These are phyloP conservation scores for Cladosporium velox DNA, from an alignment of 2,329 filamentous ascomycete species.

Conservation along the genomic window DNA sequence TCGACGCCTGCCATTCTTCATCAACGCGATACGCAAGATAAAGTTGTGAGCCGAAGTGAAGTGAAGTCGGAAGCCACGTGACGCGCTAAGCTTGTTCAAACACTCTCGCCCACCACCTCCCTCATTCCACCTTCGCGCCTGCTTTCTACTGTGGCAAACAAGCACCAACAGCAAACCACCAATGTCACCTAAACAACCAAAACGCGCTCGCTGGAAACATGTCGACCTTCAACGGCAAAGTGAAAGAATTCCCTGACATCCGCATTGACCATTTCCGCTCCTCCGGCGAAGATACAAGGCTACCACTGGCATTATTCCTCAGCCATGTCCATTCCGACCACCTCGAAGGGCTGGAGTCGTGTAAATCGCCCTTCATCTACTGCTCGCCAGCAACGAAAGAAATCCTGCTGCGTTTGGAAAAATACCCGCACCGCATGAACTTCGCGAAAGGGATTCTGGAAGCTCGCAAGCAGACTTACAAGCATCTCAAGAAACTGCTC, in stretches of 20 bases:
- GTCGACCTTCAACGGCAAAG: conserved; percentile 75
- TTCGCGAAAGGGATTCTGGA: conserved; percentile 78
- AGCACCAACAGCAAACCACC: not conserved
- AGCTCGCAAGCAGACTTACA: conserved; percentile 71
- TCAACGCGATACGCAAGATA: too few species aligned
- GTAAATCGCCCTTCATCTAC: conserved; percentile 82
- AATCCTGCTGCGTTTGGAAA: conserved; percentile 76
- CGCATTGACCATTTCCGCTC: conserved; percentile 80
- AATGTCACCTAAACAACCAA: conserved; percentile 13
- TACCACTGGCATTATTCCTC: conserved; percentile 81
- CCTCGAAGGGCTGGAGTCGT: conserved; percentile 73
- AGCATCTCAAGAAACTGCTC: conserved; percentile 70
- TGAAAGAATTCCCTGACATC: conserved; percentile 78
- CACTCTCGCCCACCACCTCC: not conserved
- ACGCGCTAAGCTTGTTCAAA: not conserved
- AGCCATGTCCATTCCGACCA: conserved; percentile 94
- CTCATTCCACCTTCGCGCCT: not conserved
- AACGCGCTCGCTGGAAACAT: conserved; percentile 46
- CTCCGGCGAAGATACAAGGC: conserved; percentile 42
- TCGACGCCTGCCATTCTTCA: not conserved
- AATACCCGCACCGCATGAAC: conserved; percentile 77
- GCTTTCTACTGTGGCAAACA: not conserved
- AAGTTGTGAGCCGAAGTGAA: not conserved
- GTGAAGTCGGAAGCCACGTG: not conserved
- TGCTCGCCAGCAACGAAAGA: conserved; percentile 82